Percentiles rank a stretch among this genome's conserved stretches.
Conservation (phyloP, 139 green algal genomes). For the Edaphochlamys debaryana region DNA sequence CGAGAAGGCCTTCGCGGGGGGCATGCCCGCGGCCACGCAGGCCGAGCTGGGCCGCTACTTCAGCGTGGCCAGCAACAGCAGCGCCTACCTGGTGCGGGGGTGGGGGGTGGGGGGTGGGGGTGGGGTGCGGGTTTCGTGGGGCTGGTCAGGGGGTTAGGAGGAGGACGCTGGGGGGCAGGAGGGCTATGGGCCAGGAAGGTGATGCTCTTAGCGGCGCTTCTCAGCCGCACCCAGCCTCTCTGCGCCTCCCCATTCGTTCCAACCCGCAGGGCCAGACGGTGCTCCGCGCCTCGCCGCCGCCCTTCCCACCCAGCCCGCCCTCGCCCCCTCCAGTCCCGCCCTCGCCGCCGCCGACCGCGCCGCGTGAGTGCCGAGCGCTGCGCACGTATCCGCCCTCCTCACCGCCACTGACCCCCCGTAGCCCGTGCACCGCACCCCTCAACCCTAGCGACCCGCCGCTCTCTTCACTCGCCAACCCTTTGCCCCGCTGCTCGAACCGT, state of each 20-base stretch:
- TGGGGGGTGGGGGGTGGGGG: neutral
- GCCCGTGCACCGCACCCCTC: neutral
- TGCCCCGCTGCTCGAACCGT: neutral
- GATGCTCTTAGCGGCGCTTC: no score
- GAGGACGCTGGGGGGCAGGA: no score
- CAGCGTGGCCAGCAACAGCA: neutral
- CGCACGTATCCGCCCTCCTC: neutral
- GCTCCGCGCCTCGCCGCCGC: neutral
- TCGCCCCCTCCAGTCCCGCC: neutral
- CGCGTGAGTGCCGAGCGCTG: slow-evolving; percentile 6
- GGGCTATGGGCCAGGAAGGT: no score
- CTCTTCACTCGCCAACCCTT: neutral
- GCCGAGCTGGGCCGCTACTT: neutral
- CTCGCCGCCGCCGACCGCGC: neutral
- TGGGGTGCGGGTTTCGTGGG: neutral
- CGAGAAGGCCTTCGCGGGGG: neutral
- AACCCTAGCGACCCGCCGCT: neutral
- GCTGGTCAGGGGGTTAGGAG: no score
- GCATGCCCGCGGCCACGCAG: neutral
- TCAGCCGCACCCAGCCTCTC: neutral
- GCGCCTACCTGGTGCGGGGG: neutral
- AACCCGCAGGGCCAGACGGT: neutral
- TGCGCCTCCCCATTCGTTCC: neutral
- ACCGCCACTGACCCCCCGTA: neutral
- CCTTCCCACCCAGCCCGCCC: neutral